Percentiles rank a stretch among this genome's conserved stretches.
Conservation (phyloP, 129 eudicot species). For the Escallonia herrerae region DNA sequence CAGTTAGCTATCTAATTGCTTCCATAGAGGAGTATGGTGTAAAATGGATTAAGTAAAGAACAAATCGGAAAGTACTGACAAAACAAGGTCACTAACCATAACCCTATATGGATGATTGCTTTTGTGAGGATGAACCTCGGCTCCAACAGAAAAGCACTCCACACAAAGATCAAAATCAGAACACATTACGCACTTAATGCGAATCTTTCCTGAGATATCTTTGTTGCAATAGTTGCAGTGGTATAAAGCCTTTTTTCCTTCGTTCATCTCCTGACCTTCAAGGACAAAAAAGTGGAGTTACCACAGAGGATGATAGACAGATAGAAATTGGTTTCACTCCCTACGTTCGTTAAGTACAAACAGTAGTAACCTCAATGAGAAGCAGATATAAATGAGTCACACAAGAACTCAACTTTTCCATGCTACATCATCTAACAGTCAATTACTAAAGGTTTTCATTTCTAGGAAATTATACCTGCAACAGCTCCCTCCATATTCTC, state of each 20-base stretch:
- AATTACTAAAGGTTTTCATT: no score
- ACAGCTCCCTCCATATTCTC: slow-evolving; percentile 69
- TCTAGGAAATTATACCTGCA: slow-evolving; percentile 43
- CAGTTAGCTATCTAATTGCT: no score
- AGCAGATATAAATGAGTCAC: no score
- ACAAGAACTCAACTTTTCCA: no score
- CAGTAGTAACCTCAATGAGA: no score
- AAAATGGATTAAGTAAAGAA: neutral
- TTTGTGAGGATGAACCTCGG: slow-evolving; percentile 91
- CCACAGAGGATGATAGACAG: neutral
- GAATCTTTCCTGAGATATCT: slow-evolving; percentile 86
- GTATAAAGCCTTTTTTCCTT: slow-evolving; percentile 81
- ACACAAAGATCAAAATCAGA: slow-evolving; percentile 95
- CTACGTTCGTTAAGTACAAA: no score
- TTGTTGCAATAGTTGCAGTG: slow-evolving; percentile 97
- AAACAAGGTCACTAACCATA: slow-evolving; percentile 53
- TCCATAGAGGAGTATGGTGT: neutral
- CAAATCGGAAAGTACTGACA: neutral
- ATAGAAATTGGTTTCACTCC: neutral
- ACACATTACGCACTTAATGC: slow-evolving; percentile 81
- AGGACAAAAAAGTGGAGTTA: slow-evolving; percentile 10
- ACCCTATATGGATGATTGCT: slow-evolving; percentile 90
- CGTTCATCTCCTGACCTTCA: slow-evolving; percentile 54
- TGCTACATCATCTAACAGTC: no score
- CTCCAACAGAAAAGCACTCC: slow-evolving; percentile 98